Base-by-base conservation (phyloP, 2,329 filamentous ascomycete species). In the Stachybotrys elegans region DNA sequence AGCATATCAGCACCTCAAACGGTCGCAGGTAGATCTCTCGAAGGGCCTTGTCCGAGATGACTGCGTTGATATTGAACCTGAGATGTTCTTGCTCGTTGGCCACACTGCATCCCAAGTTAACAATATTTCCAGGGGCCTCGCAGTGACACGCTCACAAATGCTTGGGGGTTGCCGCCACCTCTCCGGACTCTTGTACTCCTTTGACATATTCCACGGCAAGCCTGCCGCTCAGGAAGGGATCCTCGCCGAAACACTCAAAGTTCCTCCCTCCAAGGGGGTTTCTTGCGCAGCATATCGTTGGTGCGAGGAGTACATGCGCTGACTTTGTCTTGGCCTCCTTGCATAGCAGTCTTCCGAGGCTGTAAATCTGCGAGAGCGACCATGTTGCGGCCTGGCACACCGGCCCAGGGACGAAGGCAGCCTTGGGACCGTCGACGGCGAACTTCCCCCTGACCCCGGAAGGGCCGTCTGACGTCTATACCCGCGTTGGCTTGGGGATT, bases 281-380 rank as follows among this genome's bases (percentile, higher is more conserved):
- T 13, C 69, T 60, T 27, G 69, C 65, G 38, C 70, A 69, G 52
- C 65, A 72, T 32, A 72, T 67, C 0, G 71, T 75, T 0, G 85
- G 85, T 5, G 83, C 85, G n/a, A 89, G 71, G 51, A 84, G 76
- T 7, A 87, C 74, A 54, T 88, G 82, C 8, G 84, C 74, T 43
- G 84, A 83, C 63, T 89, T 89, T 43, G 48, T 51, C 19, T 53
- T 54, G 3, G 57, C 49, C 38, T 63, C 81, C 20, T 78, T 69
- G 20, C 73, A 79, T 50, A 84, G 72, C 20, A 79, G 63, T 42
- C 34, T 44, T 21, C 31, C 42, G 7, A 40, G 41, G 46, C 16
- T 13, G 32, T 17, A 17, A 29, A 29, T 29, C 25, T 29, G 25
- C 25, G 25, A 29, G 9, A 14, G 25, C 25, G 45, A 47, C 47